Conservation (phyloP, 139 green algal species). For the Micractinium sp. region DNA sequence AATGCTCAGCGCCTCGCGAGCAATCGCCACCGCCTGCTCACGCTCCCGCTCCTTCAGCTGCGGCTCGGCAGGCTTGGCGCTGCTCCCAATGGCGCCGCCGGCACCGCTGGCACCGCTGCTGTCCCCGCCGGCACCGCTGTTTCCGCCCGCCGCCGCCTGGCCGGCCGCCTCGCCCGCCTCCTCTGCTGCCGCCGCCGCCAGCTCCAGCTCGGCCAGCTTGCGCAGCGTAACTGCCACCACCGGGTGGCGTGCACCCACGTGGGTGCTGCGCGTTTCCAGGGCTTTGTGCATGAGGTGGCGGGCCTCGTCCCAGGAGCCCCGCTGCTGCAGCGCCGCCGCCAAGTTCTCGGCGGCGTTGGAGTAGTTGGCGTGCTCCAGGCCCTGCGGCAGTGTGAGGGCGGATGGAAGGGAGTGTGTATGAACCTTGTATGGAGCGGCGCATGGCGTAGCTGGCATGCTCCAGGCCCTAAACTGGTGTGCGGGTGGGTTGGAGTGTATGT, state of each 20-base stretch:
- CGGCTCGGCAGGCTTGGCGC: background rate
- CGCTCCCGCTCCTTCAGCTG: background rate
- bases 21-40: conserved; percentile 46
- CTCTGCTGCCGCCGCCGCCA: conserved; percentile 17
- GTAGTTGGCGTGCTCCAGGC: conserved; percentile 36
- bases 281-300: conserved; percentile 23
- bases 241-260: conserved; percentile 24
- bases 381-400: conserved; percentile 8
- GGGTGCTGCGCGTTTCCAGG: conserved; percentile 21
- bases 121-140: background rate
- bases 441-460: too few species aligned
- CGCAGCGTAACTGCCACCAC: conserved; percentile 24
- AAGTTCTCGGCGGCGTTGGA: conserved; percentile 26
- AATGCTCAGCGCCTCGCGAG: conserved; percentile 44
- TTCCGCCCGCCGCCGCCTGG: background rate
- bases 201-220: conserved; percentile 45
- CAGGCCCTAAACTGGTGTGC: too few species aligned
- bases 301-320: conserved; percentile 30
- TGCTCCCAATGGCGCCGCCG: background rate
- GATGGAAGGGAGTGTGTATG: background rate
- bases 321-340: conserved; percentile 17
- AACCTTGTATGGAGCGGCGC: too few species aligned
- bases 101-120: background rate
- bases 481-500: too few species aligned
- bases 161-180: conserved; percentile 13